Conservation (phyloP, 768 basidiomycete genomes). For the Pleurotus tuber-regium region DNA sequence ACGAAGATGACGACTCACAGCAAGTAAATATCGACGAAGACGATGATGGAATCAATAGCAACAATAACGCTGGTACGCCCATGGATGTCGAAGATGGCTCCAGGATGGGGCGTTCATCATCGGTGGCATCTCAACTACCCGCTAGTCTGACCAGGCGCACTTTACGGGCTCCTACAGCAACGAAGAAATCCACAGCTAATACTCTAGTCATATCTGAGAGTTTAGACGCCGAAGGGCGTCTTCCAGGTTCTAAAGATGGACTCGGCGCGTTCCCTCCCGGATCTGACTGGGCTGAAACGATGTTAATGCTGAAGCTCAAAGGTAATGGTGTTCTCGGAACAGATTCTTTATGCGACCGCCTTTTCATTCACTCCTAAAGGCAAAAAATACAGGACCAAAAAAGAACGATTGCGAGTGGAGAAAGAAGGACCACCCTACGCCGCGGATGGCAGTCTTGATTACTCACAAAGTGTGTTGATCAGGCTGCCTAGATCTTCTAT, state of each 20-base stretch:
- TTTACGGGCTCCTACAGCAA: conserved; percentile 48
- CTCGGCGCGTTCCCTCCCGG: conserved; percentile 69
- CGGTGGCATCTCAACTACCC: conserved; percentile 40
- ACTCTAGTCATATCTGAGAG: conserved; percentile 35
- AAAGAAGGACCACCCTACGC: conserved; percentile 69
- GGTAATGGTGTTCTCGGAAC: conserved; percentile 34
- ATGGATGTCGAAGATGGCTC: conserved; percentile 44
- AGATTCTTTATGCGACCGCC: neutral
- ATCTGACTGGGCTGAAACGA: conserved; percentile 68
- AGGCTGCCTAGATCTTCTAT: conserved; percentile 8
- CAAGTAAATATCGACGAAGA: conserved; percentile 33
- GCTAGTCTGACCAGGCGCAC: conserved; percentile 37
- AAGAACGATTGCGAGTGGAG: conserved; percentile 74
- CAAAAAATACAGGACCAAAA: conserved; percentile 79
- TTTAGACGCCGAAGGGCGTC: conserved; percentile 66
- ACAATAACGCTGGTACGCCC: conserved; percentile 39
- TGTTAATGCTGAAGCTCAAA: conserved; percentile 74
- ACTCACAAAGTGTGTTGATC: conserved; percentile 52
- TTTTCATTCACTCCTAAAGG: conserved; percentile 37
- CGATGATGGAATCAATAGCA: conserved; percentile 35
- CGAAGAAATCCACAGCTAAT: conserved; percentile 32
- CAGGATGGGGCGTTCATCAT: conserved; percentile 40
- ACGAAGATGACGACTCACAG: conserved; percentile 49
- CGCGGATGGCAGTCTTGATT: conserved; percentile 80
- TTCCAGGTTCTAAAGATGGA: conserved; percentile 78